Base-by-base conservation (phyloP, 2,329 filamentous ascomycete genomes). In the Paracoccidioides lutzii region DNA sequence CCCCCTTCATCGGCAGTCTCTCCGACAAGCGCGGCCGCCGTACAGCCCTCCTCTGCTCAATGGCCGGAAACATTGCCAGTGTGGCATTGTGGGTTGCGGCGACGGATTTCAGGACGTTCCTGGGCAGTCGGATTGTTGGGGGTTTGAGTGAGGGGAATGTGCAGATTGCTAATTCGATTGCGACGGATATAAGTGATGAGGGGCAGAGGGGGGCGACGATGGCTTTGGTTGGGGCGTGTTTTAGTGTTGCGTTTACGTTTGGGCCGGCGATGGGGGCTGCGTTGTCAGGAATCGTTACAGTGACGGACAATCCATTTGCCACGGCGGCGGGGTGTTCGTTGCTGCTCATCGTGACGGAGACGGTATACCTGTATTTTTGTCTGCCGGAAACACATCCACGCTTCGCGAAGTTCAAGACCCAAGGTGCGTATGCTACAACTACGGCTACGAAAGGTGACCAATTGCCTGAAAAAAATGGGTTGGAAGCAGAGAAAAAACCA, bases 121-220 rank as follows among this genome's bases (percentile, higher is more conserved):
- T 98, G 35, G 87, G 90, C n/a, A 95, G 89, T 63, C 83, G 93
- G 52, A 75, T 98, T 2, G 88, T 98, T 0, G 93, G 93, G 30
- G 93, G 93, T 0, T 73, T 98, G 61, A 96, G 90, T 56, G 93
- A 98, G 74, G 93, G 93, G 59, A 98, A 98, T 64, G 88, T 98
- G 2, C 93, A 98, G 75, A 78, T 98, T 12, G 91, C 93, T 4
- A 93, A 91, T 60, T 91, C 93, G 44, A 97, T 98, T 69, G 93
- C 93, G 15, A 93, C 91, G 42, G 93, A 98, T 69, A 90, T 98
- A 61, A 95, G 88, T 45, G 90, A 94, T 64, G 86, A 91, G 63
- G 79, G 81, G 56, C 86, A 85, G 65, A 82, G 93, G 33, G 89
- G 91, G 28, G 83, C 88, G 22, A 96, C 93, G 44, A 96, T 98